Evolutionary conservation across 164 flowering plant species (phyloP).

Genomic region (Echeveria elegans): DNA sequence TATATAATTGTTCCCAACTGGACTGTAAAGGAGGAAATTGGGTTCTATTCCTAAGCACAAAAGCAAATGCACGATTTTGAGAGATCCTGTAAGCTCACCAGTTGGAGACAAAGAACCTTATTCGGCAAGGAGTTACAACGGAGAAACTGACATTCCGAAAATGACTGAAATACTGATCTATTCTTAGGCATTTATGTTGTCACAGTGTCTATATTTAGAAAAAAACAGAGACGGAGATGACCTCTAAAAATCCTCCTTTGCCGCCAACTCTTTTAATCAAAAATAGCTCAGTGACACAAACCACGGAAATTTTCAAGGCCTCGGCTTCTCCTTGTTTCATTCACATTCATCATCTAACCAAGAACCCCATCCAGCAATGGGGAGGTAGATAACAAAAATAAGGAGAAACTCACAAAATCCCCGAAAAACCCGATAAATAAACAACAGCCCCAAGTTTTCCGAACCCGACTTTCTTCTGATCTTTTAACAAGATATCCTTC

Average conservation of each 20-base stretch:
- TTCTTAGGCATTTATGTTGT: neutral
- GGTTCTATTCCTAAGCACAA: no score
- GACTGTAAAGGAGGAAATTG: no score
- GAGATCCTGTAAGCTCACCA: no score
- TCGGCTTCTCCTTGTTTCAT: neutral
- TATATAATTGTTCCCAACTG: no score
- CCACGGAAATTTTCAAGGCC: neutral
- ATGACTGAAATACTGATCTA: no score
- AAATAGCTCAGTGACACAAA: neutral
- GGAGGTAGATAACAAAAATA: neutral
- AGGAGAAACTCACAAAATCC: neutral
- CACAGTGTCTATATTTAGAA: constrained; percentile 1
- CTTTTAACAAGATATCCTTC: neutral
- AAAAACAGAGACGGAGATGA: neutral
- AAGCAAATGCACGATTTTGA: no score
- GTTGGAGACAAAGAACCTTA: no score
- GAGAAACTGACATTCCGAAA: no score
- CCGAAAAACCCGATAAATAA: constrained; percentile 1
- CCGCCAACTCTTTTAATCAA: neutral
- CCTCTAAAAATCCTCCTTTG: neutral
- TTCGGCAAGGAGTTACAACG: no score
- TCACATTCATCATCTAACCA: constrained; percentile 1
- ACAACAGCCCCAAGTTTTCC: neutral
- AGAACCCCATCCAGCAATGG: neutral
- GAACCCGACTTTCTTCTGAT: constrained; percentile 4